Evolutionary conservation across 208 protist species (phyloP), one percentile per base, ranked within the genome.

Genomic region (Leishmania turanica): DNA sequence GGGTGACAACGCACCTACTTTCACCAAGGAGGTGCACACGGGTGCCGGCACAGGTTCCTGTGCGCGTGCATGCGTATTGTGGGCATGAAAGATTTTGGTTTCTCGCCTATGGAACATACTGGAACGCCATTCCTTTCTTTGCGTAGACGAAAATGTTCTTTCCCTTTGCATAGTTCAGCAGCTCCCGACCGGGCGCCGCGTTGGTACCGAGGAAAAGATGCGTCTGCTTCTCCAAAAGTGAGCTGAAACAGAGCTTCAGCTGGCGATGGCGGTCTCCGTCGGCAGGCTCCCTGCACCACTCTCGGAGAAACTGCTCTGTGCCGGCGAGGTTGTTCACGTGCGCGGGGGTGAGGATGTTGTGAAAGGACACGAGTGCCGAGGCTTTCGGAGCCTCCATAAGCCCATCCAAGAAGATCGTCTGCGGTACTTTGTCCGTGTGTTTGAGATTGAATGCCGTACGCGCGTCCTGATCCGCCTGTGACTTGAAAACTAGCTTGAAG

Each of bases 61-160:
- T 15, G 64, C 64, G 13, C 45, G 64, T 51, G 7, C 64, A 11
- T 45, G 21, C 5, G 53, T 65, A 21, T 34, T 27, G 13, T 45
- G 34, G 40, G 42, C 40, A 64, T 21, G n/a, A 40, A 40, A 7
- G 21, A 7, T 47, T 31, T 40, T 56, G 8, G 42, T n/a, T 19
- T 24, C 31, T 64, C 51, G 31, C 27, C 69, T 90, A 96, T 31
- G 87, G 82, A 62, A 92, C 85, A 77, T 96, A 97, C 56, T 94
- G 78, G 78, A 91, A 96, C 27, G 84, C 77, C 49, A 80, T 37
- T 17, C 91, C 95, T 72, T 92, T 95, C 64, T 93, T 94, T 4
- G 85, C 91, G 76, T 97, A 97, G 19, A 97, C 73, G 86, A 95
- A 95, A 19, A 97, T 90, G 77, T 90, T 92, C 84, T 95, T 96